These are phyloP conservation scores for Colletotrichum liaoningense DNA, from an alignment of 2,329 filamentous ascomycete species.

Conservation along the genomic window DNA sequence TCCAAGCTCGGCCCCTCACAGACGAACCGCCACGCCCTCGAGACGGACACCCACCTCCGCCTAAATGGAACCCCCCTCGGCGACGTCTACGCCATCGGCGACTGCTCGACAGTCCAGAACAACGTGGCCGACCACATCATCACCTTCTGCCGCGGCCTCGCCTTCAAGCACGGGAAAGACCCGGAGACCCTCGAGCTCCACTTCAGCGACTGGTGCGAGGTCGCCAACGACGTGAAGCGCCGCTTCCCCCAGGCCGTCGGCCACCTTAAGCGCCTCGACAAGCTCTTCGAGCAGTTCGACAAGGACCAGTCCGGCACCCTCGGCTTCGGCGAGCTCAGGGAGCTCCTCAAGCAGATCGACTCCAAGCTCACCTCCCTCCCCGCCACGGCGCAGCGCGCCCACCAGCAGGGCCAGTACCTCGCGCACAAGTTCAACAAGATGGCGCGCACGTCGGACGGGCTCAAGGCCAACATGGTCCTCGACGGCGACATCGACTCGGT, in stretches of 20 bases:
- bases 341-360: conserved; percentile 92
- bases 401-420: conserved; percentile 95
- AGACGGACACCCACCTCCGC: conserved; percentile 93
- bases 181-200: conserved; percentile 88
- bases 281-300: conserved; percentile 92
- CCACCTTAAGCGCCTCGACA: conserved; percentile 90
- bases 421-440: conserved; percentile 95
- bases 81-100: conserved; percentile 96
- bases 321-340: conserved; percentile 90
- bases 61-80: conserved; percentile 89
- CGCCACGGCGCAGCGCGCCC: conserved; percentile 93
- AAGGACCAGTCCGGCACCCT: conserved; percentile 92
- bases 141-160: conserved; percentile 86
- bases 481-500: conserved; percentile 93
- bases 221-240: conserved; percentile 85
- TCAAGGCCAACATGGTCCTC: conserved; percentile 82
- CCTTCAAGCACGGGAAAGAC: conserved; percentile 92
- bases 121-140: conserved; percentile 94
- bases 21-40: conserved; percentile 89
- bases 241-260: conserved; percentile 91
- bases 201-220: conserved; percentile 87
- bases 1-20: conserved; percentile 81
- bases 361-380: conserved; percentile 93
- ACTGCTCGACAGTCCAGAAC: conserved; percentile 97
- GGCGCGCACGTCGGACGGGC: conserved; percentile 78